phyloP scores from a whole-genome alignment of 2,329 filamentous ascomycete genomes.

The Penicillium italicum region DNA sequence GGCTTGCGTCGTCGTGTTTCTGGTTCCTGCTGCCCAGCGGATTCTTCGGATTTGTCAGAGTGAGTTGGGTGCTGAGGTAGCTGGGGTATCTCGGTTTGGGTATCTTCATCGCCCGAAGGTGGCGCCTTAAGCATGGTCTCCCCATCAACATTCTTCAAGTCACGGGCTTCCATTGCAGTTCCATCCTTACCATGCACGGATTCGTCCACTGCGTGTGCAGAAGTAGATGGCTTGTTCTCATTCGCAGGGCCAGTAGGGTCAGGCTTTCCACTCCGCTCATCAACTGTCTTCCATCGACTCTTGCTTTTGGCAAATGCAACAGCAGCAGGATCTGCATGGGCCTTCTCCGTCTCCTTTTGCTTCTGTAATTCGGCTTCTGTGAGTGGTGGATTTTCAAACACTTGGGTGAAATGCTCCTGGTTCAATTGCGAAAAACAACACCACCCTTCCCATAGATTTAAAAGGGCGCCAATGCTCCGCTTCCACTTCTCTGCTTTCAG shows the following conservation, averaged over 20 bases:
- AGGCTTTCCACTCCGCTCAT: slow-evolving; percentile 34
- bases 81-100: slow-evolving; percentile 19
- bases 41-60: slow-evolving; percentile 20
- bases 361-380: slow-evolving; percentile 45
- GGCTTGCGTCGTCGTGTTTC: slow-evolving; percentile 47
- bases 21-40: slow-evolving; percentile 20
- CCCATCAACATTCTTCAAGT: slow-evolving; percentile 46
- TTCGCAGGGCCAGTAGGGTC: slow-evolving; percentile 25
- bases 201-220: slow-evolving; percentile 10
- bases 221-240: slow-evolving; percentile 33
- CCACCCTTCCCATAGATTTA: slow-evolving; percentile 66
- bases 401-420: slow-evolving; percentile 66
- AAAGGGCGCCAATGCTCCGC: slow-evolving; percentile 65
- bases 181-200: slow-evolving; percentile 34
- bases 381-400: slow-evolving; percentile 68
- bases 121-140: slow-evolving; percentile 33
- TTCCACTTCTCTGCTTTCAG: slow-evolving; percentile 82
- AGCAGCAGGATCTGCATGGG: slow-evolving; percentile 39
- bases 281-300: slow-evolving; percentile 47
- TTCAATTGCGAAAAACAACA: slow-evolving; percentile 68
- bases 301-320: slow-evolving; percentile 41
- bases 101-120: slow-evolving; percentile 21
- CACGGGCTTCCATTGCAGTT: slow-evolving; percentile 44
- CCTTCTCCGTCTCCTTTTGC: slow-evolving; percentile 39
- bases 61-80: neutral